Base-by-base conservation (phyloP, 1,284 basidiomycete genomes). In the Austroboletus rostrupii region DNA sequence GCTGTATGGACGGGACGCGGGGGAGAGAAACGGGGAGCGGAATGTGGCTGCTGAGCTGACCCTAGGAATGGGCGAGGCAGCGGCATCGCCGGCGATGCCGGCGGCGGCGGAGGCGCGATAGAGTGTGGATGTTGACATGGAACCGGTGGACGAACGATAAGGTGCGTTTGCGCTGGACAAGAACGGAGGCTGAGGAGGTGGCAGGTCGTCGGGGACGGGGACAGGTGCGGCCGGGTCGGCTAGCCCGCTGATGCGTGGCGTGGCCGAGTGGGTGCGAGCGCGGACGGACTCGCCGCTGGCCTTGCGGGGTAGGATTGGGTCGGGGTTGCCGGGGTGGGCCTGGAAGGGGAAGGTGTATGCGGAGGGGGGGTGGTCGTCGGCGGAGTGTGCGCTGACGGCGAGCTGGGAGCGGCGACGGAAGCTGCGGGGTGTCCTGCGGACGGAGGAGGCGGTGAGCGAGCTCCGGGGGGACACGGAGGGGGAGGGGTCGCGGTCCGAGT, bases 1-100 rank as follows among this genome's bases (percentile, higher is more conserved):
- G 14, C 75, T 73, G 1, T 79, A 82, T 1, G 83, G 83, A 20
- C 85, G 75, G 3, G 81, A 83, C 6, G 82, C 75, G 1, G 85
- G 85, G 8, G 81, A 78, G 45, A 87, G 76, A 70, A 86, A 86
- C 0, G 85, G 81, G 0, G 78, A 70, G 21, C 84, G 79, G 70
- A 87, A 85, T n/a, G 64, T 67, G 3, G 72, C 76, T 0, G 81
- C 77, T 3, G 76, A 79, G 54, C 76, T 78, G 47, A 61, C 63
- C 48, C 74, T 71, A 54, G 65, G 64, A 11, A 60, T 44, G 3
- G 46, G 0, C 6, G 53, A 36, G 0, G 49, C 14, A 0, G 49
- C 16, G 1, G 43, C 39, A 0, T 5, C 62, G 1, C 52, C 62
- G 1, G 53, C 11, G 1, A 65, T 48, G 16, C 49, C 54, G 0